Base-by-base conservation (phyloP, 306 rosid genomes). In the Lagenaria siceraria region DNA sequence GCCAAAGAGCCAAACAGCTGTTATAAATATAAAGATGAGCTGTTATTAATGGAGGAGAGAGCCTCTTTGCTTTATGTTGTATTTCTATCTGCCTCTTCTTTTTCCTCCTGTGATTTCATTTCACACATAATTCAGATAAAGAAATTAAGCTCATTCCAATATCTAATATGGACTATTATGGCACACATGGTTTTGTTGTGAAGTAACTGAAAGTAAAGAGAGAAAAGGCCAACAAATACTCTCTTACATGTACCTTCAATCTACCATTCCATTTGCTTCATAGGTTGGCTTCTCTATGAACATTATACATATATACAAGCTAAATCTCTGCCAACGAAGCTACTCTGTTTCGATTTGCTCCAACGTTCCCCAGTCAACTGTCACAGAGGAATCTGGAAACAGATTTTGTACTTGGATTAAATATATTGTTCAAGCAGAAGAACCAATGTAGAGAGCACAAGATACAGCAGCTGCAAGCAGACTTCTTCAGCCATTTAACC, bases 401-500 rank as follows among this genome's bases (percentile, higher is more conserved):
- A 38, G 73, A 36, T 10, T 65, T 65, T 38, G 15, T 14, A n/a
- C 73, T 63, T 48, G 1, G 15, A 33, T 63, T 17, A 7, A 8
- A 40, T 40, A 63, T 15, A 35, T 8, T 65, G 59, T 72, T 46
- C 58, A 15, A 29, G 60, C 43, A 48, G 59, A 22, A 49, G 42
- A 55, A 75, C 31, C 25, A 8, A 22, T 55, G 27, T 14, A 35
- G 36, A 76, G 36, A 22, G 52, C 65, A 75, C 29, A 48, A 11
- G 17, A 27, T n/a, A 18, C 52, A 9, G 33, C 35, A 12, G 14
- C 62, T 54, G 19, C 31, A 54, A 17, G n/a, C n/a, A 74, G 40
- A 40, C 19, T 19, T 58, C 25, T 18, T 56, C 42, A 76, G 36
- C 53, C 21, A 22, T 24, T 22, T 40, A 77, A 74, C 98, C 96